Conservation (phyloP, 1,284 basidiomycete species). For the Ustilago cynodontis region DNA sequence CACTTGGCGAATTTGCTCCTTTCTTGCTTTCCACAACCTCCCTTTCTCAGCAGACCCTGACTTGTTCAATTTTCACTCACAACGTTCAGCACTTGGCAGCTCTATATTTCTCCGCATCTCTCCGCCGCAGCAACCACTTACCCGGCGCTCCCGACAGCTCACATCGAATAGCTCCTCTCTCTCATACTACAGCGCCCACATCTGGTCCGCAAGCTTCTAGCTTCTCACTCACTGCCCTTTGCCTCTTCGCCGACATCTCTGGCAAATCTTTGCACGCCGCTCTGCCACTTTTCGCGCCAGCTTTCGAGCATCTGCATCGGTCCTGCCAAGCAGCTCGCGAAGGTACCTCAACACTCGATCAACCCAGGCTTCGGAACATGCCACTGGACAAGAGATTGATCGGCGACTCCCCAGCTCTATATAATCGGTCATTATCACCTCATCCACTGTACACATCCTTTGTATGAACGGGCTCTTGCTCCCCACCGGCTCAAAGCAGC, state of each 20-base stretch:
- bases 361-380: constrained; percentile 33
- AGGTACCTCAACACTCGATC: constrained; percentile 27
- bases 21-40: constrained; percentile 23
- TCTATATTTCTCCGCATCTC: constrained; percentile 11
- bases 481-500: constrained; percentile 47
- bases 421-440: constrained; percentile 6
- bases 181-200: neutral
- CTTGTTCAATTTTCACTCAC: neutral
- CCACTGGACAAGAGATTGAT: constrained; percentile 38
- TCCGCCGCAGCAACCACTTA: constrained; percentile 14
- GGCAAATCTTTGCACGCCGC: neutral
- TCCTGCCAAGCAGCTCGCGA: constrained; percentile 28
- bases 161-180: neutral
- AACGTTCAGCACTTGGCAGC: constrained; percentile 1
- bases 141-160: neutral
- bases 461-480: constrained; percentile 53
- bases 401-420: constrained; percentile 18
- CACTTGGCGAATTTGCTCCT: constrained; percentile 20
- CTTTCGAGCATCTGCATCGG: constrained; percentile 24
- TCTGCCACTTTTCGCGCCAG: constrained; percentile 5
- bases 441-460: neutral
- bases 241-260: neutral
- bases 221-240: neutral
- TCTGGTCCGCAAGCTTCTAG: neutral
- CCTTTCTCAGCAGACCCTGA: constrained; percentile 7